Evolutionary conservation across 192 early-diverging fungal species (phyloP).

Genomic region (Backusella australiensis): DNA sequence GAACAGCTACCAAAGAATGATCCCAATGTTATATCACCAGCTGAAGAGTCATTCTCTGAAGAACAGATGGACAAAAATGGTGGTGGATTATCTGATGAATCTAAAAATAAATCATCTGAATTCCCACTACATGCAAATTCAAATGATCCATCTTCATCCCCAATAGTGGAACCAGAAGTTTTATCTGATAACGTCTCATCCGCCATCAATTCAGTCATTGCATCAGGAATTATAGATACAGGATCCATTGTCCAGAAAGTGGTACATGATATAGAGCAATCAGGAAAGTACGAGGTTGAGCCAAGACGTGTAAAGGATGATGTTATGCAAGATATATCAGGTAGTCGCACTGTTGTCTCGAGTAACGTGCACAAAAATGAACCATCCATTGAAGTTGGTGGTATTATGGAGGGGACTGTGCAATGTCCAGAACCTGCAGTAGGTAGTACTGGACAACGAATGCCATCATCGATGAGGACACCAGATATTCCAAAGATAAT

Average conservation of each 20-base stretch:
- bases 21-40: not conserved
- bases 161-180: not conserved
- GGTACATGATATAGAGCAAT: not conserved
- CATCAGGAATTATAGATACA: not conserved
- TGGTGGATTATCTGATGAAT: not conserved
- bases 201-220: not conserved
- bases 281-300: not conserved
- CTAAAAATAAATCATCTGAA: conserved; percentile 2
- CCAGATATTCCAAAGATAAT: not conserved
- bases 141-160: not conserved
- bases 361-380: not conserved
- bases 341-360: conserved; percentile 1
- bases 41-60: not conserved
- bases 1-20: not conserved
- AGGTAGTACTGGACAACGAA: not conserved
- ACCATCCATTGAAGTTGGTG: not conserved
- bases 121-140: not conserved
- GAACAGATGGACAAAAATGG: not conserved
- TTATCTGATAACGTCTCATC: not conserved
- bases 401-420: not conserved
- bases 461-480: not conserved
- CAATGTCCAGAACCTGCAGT: not conserved
- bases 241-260: not conserved
- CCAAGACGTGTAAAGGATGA: not conserved
- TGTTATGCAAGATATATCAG: not conserved